phyloP scores from a whole-genome alignment of 2,329 filamentous ascomycete species.

The Ophiocordyceps polyrhachis-furcata region DNA sequence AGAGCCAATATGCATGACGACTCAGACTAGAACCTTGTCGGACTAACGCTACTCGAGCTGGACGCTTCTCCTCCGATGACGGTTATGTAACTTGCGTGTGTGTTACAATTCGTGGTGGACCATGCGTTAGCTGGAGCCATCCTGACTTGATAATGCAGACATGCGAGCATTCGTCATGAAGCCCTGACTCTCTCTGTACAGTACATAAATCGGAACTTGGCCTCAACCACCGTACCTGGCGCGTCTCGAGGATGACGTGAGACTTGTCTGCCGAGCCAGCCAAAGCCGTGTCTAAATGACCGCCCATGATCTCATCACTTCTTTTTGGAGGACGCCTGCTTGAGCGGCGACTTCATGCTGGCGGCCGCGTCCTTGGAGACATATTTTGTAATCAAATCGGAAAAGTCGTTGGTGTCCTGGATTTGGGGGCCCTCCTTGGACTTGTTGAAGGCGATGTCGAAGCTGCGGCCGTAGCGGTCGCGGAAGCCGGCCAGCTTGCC shows the following conservation, averaged over 20 bases:
- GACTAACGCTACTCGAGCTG: neutral
- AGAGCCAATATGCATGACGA: constrained; percentile 41
- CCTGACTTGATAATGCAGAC: constrained; percentile 6
- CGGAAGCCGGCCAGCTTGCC: constrained; percentile 77
- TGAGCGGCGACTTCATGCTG: constrained; percentile 5
- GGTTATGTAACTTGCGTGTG: neutral
- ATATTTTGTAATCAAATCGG: constrained; percentile 35
- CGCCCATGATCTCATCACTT: constrained; percentile 12
- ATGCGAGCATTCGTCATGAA: constrained; percentile 9
- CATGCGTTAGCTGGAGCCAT: neutral
- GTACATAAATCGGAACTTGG: constrained; percentile 10
- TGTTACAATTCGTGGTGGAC: neutral
- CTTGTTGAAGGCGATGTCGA: constrained; percentile 38
- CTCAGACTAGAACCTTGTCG: constrained; percentile 26
- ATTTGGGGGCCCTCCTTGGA: constrained; percentile 11
- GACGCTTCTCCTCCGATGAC: neutral
- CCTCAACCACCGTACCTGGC: neutral
- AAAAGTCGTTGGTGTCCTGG: constrained; percentile 14
- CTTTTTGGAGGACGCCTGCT: constrained; percentile 17
- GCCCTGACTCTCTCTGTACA: constrained; percentile 13
- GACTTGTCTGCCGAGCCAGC: neutral
- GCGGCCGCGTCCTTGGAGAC: constrained; percentile 17
- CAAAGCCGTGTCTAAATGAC: neutral
- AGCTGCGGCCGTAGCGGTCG: constrained; percentile 63
- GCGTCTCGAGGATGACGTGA: no score